Base-by-base conservation (phyloP, 202 grass and related monocot species). In the Schoenoplectus triqueter region DNA sequence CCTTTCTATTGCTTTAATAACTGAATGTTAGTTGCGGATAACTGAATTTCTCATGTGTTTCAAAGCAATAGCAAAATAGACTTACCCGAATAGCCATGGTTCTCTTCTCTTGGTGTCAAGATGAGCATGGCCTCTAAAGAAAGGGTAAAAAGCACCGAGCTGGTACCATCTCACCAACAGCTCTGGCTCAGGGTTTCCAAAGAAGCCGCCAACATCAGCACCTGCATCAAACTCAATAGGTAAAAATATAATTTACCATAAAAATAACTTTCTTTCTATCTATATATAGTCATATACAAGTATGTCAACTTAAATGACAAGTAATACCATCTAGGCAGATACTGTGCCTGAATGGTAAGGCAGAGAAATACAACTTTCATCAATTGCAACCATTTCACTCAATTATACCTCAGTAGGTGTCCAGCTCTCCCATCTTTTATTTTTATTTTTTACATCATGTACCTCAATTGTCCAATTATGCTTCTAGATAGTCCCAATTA, bases 61-160 rank as follows among this genome's bases (percentile, higher is more conserved):
- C 8, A 17, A 71, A 71, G 22, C 11, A 57, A 77, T 45, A 79
- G 52, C 10, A 21, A 87, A 85, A 57, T 84, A 64, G 78, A 54
- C 31, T 87, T 98, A 98, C 95, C 95, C 95, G 41, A 98, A 98
- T 89, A 98, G 62, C 95, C 95, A 95, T 84, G 95, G 95, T 61
- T 98, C 95, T 40, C 95, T 91, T 88, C 95, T 91, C 89, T 92
- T 98, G 39, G 95, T 98, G 71, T 98, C 95, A 85, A 93, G 95
- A 86, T 98, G 95, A 79, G 95, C 95, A 89, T 95, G 95, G 17
- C 39, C 95, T 85, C 95, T 92, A 50, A 98, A 98, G 83, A 98
- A 98, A 88, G 95, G 95, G 79, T 98, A 98, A 63, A 93, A 98
- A 14, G 95, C 95, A 85, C 91, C 95, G 18, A 98, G 88, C 88